These are phyloP conservation scores for Aspergillus asperescens DNA, from an alignment of 495 filamentous ascomycete species.

Conservation along the genomic window DNA sequence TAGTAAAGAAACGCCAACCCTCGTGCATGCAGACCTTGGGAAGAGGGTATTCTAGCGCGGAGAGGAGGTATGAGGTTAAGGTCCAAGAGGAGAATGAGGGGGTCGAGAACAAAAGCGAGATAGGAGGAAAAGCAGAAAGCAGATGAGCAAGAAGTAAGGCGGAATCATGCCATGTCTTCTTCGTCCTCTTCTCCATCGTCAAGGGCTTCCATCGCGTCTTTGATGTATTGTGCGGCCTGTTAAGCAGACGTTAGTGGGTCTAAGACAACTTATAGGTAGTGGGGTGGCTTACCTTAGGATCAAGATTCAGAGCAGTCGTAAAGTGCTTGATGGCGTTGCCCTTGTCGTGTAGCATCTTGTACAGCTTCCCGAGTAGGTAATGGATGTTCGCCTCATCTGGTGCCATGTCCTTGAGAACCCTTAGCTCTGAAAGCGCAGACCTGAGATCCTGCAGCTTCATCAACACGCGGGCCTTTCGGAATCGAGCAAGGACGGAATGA, in stretches of 20 bases:
- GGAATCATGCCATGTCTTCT: slow-evolving; percentile 47
- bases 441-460: slow-evolving; percentile 68
- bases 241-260: slow-evolving; percentile 19
- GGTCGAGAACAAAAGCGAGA: neutral
- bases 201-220: slow-evolving; percentile 83
- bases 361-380: slow-evolving; percentile 81
- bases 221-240: slow-evolving; percentile 85
- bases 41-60: slow-evolving; percentile 9
- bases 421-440: slow-evolving; percentile 70
- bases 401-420: slow-evolving; percentile 78
- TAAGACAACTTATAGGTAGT: neutral
- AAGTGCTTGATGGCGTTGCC: slow-evolving; percentile 81
- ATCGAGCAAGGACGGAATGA: slow-evolving; percentile 70
- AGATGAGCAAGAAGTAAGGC: slow-evolving; percentile 1
- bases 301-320: slow-evolving; percentile 88
- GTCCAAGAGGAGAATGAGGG: neutral
- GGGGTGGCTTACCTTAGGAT: slow-evolving; percentile 76
- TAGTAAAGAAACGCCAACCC: slow-evolving; percentile 26
- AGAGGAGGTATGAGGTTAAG: neutral
- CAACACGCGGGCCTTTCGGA: slow-evolving; percentile 85
- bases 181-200: slow-evolving; percentile 81
- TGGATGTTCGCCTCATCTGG: slow-evolving; percentile 96
- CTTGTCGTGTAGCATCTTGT: slow-evolving; percentile 75
- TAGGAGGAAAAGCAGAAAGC: slow-evolving; percentile 10
- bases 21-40: slow-evolving; percentile 10